Evolutionary conservation across 1,284 basidiomycete species (phyloP), one percentile per base, ranked within the genome.

Genomic region (Microbotryum saponariae): DNA sequence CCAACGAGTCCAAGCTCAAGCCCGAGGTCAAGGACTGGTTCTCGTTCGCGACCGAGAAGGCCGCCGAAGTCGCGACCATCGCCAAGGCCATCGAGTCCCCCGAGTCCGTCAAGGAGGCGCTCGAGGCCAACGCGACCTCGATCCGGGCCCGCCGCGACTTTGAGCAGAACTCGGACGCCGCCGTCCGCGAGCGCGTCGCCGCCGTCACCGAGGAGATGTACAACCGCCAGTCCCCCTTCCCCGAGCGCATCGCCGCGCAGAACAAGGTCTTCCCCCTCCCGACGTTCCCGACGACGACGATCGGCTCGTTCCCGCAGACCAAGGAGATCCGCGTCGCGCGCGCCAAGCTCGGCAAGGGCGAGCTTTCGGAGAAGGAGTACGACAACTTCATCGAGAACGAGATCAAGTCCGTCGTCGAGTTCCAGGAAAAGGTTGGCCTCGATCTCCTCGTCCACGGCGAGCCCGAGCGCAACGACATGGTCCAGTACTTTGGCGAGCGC

Each of bases 401-500:
- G 81, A 92, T 99, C 74, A 84, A 96, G 81, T 78, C 78, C 67
- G 93, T 96, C 68, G 93, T 98, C 71, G 83, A 85, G 71, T 91
- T 96, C 88, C 96, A 99, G 79, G 94, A 98, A 83, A 85, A 85
- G 76, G 83, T 93, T 70, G 93, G 89, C 73, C 86, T 99, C 70
- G 96, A 99, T 79, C 85, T 99, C 66, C 84, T 98, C 73, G 96
- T 99, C 70, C 96, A 99, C 80, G 96, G 96, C 75, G 96, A 99
- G 80, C 89, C 96, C 46, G 77, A 78, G 72, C 73, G 77, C 59
- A 78, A 78, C 72, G 77, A 78, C 71, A 78, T 78, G 77, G 77
- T 70, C 49, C 72, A 72, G 59, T 99, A 99, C 87, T 99, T 98
- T 73, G 96, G 96, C 74, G 96, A 99, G 80, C 89, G 87, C 75